Evolutionary conservation across 2,329 filamentous ascomycete species (phyloP), one percentile per base, ranked within the genome.

Genomic region (Monilinia fructicola): DNA sequence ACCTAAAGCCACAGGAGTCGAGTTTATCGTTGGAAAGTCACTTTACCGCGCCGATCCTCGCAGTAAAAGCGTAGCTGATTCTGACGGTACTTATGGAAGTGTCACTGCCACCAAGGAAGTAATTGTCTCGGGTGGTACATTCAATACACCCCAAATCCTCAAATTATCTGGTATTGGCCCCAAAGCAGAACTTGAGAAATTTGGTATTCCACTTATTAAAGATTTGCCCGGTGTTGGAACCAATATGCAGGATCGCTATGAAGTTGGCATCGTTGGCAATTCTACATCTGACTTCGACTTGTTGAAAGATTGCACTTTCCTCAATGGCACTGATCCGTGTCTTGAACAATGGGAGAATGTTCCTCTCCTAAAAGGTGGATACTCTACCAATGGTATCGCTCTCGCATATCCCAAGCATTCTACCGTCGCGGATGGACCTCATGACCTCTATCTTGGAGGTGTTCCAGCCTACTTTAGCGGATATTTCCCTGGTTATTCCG

Each of bases 171-270:
- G 80, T 28, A 72, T 82, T 44, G 80, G 81, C 0, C 78, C 78
- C 16, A 72, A 70, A 26, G 73, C 67, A 3, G 78, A 81, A 71
- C 76, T 81, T 6, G 31, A 72, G 40, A 70, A 70, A 28, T 71
- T 83, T 71, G 74, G 78, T 40, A 87, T 88, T 67, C 75, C 78
- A 4, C 78, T 86, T 6, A 71, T 87, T 48, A 84, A 61, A 4
- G 81, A 89, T 72, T 79, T 87, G 1, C 86, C 85, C 0, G 86
- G 90, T 21, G 86, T 90, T 18, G 87, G 87, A 50, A 80, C 78
- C 44, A 87, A 88, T 76, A 78, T 87, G 1, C 79, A 84, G 73
- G 84, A 88, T 68, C 83, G 44, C n/a, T 65, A 84, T 73, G 83
- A 82, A 73, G 78, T 83, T 58, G 76, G 77, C 23, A 77, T 83